Evolutionary conservation across 192 early-diverging fungal genomes (phyloP).

Genomic region (Coemansia sp.): DNA sequence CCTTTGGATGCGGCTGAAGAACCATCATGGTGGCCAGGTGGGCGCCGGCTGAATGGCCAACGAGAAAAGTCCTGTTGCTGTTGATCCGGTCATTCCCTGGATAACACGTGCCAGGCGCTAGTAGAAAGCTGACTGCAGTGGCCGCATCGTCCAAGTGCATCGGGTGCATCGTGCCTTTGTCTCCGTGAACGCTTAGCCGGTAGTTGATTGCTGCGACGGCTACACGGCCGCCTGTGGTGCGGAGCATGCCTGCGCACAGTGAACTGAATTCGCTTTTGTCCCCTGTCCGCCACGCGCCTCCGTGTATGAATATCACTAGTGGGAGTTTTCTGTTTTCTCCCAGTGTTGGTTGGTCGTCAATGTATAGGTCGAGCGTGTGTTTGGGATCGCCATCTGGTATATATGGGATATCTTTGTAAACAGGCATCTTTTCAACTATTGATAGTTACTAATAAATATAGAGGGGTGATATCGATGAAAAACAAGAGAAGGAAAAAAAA

Average conservation of each 20-base stretch:
- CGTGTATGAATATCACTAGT: slow-evolving; percentile 74
- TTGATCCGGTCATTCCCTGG: slow-evolving; percentile 32
- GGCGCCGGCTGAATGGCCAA: slow-evolving; percentile 81
- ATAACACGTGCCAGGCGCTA: slow-evolving; percentile 9
- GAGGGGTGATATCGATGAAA: background rate
- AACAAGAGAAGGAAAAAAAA: background rate
- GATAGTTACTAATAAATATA: background rate
- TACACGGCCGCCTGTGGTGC: slow-evolving; percentile 24
- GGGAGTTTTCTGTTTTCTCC: slow-evolving; percentile 25
- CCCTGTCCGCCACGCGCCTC: slow-evolving; percentile 84
- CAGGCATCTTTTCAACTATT: slow-evolving; percentile 1
- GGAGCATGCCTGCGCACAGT: slow-evolving; percentile 57
- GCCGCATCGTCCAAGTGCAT: slow-evolving; percentile 66
- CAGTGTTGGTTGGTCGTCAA: slow-evolving; percentile 22
- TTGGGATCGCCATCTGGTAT: slow-evolving; percentile 14
- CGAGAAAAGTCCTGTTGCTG: slow-evolving; percentile 52
- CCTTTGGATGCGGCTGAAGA: slow-evolving; percentile 48
- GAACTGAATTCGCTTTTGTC: slow-evolving; percentile 64
- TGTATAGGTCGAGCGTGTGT: slow-evolving; percentile 66
- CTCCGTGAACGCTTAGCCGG: slow-evolving; percentile 51
- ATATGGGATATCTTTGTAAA: slow-evolving; percentile 37
- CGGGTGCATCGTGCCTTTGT: slow-evolving; percentile 60
- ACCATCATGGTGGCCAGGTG: slow-evolving; percentile 66
- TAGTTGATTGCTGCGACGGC: slow-evolving; percentile 77
- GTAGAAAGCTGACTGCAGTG: slow-evolving; percentile 56